These are phyloP conservation scores for Blepharisma stoltei DNA, from an alignment of 73 alveolate genomes.

Conservation along the genomic window DNA sequence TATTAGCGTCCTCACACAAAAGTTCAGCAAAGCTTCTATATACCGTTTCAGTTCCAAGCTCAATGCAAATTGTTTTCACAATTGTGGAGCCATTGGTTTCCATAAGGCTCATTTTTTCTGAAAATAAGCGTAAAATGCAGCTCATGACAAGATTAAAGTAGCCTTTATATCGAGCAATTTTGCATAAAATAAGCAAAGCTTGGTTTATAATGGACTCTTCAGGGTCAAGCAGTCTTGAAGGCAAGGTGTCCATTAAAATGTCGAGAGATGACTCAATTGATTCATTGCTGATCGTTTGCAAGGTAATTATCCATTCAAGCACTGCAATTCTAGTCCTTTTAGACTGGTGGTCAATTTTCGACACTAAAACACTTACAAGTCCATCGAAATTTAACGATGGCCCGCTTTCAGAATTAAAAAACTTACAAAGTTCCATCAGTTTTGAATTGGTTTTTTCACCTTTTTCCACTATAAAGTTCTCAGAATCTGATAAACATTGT, in stretches of 20 bases:
- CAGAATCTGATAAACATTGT: neutral
- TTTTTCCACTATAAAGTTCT: neutral
- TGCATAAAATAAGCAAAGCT: constrained; percentile 1
- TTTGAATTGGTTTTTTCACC: constrained; percentile 18
- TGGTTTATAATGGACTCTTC: neutral
- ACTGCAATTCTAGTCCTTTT: neutral
- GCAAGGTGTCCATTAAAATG: neutral
- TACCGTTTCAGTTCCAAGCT: neutral
- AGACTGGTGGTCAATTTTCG: neutral
- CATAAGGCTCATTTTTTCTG: neutral
- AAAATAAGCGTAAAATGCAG: neutral
- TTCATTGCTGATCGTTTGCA: neutral
- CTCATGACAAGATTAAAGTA: neutral
- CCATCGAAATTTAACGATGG: neutral
- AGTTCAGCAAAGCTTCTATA: constrained; percentile 16
- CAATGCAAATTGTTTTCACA: neutral
- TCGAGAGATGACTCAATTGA: constrained; percentile 5
- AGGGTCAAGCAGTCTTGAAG: neutral
- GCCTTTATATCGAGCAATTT: constrained; percentile 6
- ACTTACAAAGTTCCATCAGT: neutral
- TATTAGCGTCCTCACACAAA: neutral
- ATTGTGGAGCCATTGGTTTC: neutral
- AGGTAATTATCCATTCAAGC: neutral
- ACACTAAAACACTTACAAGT: neutral
- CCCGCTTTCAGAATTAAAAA: neutral